phyloP scores from a whole-genome alignment of 2,329 filamentous ascomycete genomes.

The Pyrenophora teres region DNA sequence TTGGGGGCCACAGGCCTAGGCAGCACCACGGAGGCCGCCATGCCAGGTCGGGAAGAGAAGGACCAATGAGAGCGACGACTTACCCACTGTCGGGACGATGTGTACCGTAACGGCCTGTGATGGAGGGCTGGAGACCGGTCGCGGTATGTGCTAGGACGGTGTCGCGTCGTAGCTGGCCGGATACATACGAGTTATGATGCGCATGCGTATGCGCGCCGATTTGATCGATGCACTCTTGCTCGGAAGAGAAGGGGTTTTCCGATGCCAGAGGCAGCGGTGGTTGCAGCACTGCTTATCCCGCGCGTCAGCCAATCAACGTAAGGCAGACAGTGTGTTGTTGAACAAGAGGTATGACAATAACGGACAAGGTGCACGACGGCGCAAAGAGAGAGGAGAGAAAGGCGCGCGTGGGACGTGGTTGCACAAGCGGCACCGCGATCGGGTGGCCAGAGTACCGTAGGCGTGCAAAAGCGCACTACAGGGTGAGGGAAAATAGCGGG shows the following conservation, averaged over 20 bases:
- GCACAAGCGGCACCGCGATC: constrained; percentile 45
- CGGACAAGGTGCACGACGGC: constrained; percentile 45
- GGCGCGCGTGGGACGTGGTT: constrained; percentile 40
- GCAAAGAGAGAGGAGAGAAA: constrained; percentile 25
- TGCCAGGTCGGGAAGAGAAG: constrained; percentile 37
- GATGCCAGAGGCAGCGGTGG: constrained; percentile 49
- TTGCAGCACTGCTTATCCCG: constrained; percentile 51
- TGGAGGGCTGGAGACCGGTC: constrained; percentile 53
- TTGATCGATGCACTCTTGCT: constrained; percentile 53
- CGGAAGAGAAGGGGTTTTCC: constrained; percentile 51
- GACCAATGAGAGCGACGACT: constrained; percentile 53
- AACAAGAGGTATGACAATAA: constrained; percentile 45
- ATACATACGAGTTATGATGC: constrained; percentile 52
- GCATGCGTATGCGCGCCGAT: constrained; percentile 54
- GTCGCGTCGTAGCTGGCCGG: constrained; percentile 59
- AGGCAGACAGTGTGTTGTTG: constrained; percentile 34
- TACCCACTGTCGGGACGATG: constrained; percentile 61
- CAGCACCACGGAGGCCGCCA: constrained; percentile 43
- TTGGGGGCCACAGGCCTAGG: constrained; percentile 44
- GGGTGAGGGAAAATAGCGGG: constrained; percentile 32
- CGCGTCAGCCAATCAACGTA: constrained; percentile 49
- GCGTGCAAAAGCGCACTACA: constrained; percentile 44
- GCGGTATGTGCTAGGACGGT: constrained; percentile 54
- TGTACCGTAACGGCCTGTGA: constrained; percentile 56
- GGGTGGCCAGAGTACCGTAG: constrained; percentile 30